Base-by-base conservation (phyloP, 1,284 basidiomycete species). In the Cryptococcus sp. region DNA sequence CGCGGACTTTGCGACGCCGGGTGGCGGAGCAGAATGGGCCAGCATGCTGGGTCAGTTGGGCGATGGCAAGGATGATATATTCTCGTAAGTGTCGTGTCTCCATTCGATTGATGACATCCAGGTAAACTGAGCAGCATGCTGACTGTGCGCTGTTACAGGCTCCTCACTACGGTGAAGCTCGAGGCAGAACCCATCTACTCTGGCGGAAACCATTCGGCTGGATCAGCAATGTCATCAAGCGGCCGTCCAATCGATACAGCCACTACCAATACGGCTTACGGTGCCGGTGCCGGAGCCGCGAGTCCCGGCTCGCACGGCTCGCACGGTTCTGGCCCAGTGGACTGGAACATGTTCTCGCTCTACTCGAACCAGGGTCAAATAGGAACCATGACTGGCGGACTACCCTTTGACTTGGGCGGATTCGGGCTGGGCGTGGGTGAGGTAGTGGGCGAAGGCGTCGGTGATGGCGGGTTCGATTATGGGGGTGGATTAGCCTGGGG, bases 41-140 rank as follows among this genome's bases (percentile, higher is more conserved):
- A 54, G 47, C 31, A 58, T 62, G 59, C 49, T 56, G 17, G 62
- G 54, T n/a, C 54, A 58, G 27, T 50, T 64, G 53, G 62, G 62
- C 11, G 59, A 53, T 4, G 42, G 42, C 11, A 55, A 65, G 42
- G 64, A 70, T 25, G 68, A 70, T 53, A 64, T 70, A 56, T 68
- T 65, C 35, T 66, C 68, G 66, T 69, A 39, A 50, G 66, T 65
- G 10, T 23, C 35, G 46, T 41, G 20, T 11, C 15, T 35, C 38
- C 10, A 16, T 3, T 38, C 11, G 22, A 7, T 23, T 48, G 3
- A 6, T 19, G 7, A 10, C 16, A 15, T 44, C 13, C 20, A 13
- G 5, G 6, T 4, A 19, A 45, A 13, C 42, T 19, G 16, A 45
- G 42, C n/a, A 22, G 16, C 5, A 45, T 2, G 8, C 15, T 10